These are phyloP conservation scores for Planoprotostelium fungivorum DNA, from an alignment of 78 protist species.

Conservation along the genomic window DNA sequence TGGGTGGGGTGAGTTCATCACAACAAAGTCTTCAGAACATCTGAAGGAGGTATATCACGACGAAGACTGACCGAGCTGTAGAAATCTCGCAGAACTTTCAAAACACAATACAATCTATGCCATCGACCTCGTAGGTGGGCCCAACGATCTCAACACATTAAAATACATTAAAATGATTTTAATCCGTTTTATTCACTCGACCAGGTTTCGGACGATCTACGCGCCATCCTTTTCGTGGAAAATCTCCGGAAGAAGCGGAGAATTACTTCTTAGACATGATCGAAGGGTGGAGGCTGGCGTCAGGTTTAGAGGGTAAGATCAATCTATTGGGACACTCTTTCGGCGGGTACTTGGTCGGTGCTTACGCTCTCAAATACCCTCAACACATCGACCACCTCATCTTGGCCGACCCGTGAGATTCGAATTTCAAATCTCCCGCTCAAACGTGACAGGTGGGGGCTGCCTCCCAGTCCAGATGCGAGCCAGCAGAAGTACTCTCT, in stretches of 20 bases:
- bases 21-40: neutral
- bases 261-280: neutral
- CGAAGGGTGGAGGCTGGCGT: neutral
- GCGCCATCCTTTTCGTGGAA: neutral
- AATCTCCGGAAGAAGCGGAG: neutral
- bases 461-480: neutral
- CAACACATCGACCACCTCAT: neutral
- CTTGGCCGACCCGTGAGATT: neutral
- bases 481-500: neutral
- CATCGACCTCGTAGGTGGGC: neutral
- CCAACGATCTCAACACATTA: no score
- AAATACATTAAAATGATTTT: no score
- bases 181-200: neutral
- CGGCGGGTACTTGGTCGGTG: neutral
- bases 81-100: neutral
- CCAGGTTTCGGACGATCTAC: neutral
- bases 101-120: neutral
- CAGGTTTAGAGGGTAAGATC: neutral
- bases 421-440: no score
- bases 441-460: conserved; percentile 3
- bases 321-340: neutral
- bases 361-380: neutral
- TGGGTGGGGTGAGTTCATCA: neutral
- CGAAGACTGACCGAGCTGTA: no score
- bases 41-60: no score